A percentile compares a stretch with the other conserved stretches of the same genome.
These are phyloP conservation scores for Quercus glauca DNA, from an alignment of 306 rosid genomes.

Conservation along the genomic window DNA sequence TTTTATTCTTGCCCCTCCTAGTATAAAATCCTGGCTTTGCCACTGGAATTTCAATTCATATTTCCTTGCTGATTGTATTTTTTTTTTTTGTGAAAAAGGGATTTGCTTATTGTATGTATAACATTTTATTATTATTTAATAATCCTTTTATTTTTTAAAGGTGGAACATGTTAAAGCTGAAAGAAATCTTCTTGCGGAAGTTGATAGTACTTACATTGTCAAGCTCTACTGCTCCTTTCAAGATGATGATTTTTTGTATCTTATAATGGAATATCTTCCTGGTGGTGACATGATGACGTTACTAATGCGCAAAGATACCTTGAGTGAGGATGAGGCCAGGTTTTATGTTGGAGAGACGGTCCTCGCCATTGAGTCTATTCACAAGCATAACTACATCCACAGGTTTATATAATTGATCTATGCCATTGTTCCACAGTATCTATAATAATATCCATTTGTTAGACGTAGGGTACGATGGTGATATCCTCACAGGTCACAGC, in stretches of 20 bases:
- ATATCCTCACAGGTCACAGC: not conserved
- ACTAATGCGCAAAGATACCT: slow-evolving; percentile 77
- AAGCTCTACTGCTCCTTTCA: slow-evolving; percentile 89
- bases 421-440: not conserved
- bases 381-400: slow-evolving; percentile 83
- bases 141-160: slow-evolving; percentile 30
- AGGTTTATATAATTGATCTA: slow-evolving; percentile 37
- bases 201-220: slow-evolving; percentile 82
- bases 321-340: slow-evolving; percentile 74
- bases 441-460: not conserved
- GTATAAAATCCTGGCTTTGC: too few species aligned
- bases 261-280: slow-evolving; percentile 87
- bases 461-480: not conserved
- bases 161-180: slow-evolving; percentile 95
- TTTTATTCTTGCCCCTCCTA: too few species aligned
- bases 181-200: slow-evolving; percentile 88
- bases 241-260: slow-evolving; percentile 83
- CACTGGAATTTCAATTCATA: not conserved
- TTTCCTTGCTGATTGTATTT: not conserved
- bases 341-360: slow-evolving; percentile 87
- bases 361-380: slow-evolving; percentile 90
- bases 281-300: slow-evolving; percentile 97
- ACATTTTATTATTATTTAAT: not conserved
- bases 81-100: not conserved
- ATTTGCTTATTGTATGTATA: not conserved